Evolutionary conservation across 345 rosid species (phyloP), one percentile per base, ranked within the genome.

Genomic region (Brassica juncea): DNA sequence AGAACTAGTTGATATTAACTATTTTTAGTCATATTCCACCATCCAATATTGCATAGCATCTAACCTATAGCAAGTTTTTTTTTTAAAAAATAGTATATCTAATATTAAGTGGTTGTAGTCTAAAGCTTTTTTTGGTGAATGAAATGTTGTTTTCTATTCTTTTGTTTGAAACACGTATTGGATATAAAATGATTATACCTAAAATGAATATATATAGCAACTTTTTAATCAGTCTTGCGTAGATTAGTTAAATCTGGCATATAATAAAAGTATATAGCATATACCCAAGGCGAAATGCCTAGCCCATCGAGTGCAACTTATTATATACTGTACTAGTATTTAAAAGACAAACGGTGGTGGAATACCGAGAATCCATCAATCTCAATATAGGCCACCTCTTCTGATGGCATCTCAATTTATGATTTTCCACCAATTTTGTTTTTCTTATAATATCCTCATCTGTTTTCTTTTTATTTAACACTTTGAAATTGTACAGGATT

Each of bases 291-390:
- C 1, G 19, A 23, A 70, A n/a, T 15, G 21, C 55, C 55, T 49
- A 49, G 16, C 55, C 19, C 19, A 49, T 1, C 5, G 8, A 49
- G 57, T n/a, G 19, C 16, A 14, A 49, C 3, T 49, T 49, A 49
- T 49, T 49, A 37, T 14, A 34, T 32, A 60, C 5, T 15, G 8
- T 34, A 52, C 9, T 39, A 39, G 47, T 39, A 39, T 31, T 10
- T 28, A 28, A 7, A 42, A 54, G 37, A 59, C 8, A 59, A 61
- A 52, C 0, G 67, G 52, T 69, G 71, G 79, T 74, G 66, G 75
- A 39, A 69, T 74, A 80, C 67, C 61, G 15, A 80, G 83, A 74
- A 80, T 74, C 83, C 71, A 80, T 80, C 83, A 80, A 74, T 80
- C 79, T 80, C 49, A 74, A 74, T 19, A 42, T 63, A 74, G 74